Base-by-base conservation (phyloP, 176 grass and related monocot species). In the Hyparrhenia diplandra region DNA sequence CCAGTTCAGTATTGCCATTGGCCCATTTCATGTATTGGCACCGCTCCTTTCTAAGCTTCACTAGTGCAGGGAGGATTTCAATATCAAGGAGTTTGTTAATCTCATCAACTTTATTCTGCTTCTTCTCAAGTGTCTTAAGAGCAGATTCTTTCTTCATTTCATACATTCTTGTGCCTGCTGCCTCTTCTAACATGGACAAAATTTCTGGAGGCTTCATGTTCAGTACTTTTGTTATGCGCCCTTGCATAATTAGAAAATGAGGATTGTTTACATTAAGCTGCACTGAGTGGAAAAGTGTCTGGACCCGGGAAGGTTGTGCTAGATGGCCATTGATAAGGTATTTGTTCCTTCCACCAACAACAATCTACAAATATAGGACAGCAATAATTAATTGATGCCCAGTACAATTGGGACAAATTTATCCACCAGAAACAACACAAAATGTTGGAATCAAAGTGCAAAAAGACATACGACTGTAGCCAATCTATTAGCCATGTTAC, bases 161-260 rank as follows among this genome's bases (percentile, higher is more conserved):
- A 28, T 99, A 99, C 96, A 99, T 99, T 70, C 96, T 84, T 80
- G 96, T 99, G 42, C 96, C 96, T 17, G 96, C 96, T 1, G 96
- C 96, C 91, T 99, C 96, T 89, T 99, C 96, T 52, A 99, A 59
- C 96, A 99, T 99, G 24, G 96, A 99, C 79, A 99, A 78, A 84
- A 99, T 95, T 75, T 99, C 96, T 36, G 88, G 90, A 23, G 89
- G 89, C 52, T 99, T 99, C 96, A 99, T 99, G 77, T 99, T 99
- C 11, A 99, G 72, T 18, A 99, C 96, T 85, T 99, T 99, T 5
- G 96, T 99, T 58, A 99, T 99, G 35, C 96, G 90, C 7, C 96
- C 96, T 99, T 99, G 96, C 96, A 99, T 99, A 81, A 99, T 99
- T 13, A 99, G 73, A 68, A 99, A 99, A 90, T 99, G 96, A 10